Evolutionary conservation across 805 yeast genomes (phyloP), one percentile per base, ranked within the genome.

Genomic region (Nakazawaea ernobii): DNA sequence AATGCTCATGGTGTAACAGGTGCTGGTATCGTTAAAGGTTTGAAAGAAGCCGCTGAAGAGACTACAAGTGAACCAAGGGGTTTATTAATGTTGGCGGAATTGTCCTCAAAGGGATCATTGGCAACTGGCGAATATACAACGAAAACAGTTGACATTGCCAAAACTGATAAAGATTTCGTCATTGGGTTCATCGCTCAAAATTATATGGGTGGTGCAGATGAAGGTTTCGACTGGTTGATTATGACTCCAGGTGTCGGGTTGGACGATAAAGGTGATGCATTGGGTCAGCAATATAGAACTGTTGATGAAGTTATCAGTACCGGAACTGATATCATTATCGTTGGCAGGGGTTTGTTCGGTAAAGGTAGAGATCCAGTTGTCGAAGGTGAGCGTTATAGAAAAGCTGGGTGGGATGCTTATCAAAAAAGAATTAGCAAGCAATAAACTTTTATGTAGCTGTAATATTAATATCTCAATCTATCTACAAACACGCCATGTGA

Each of bases 221-320:
- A 83, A 57, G 94, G 92, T 1, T 91, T 86, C 59, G 99, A 94
- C 68, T 94, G 97, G 97, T 68, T 94, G 36, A 80, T 91, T 49
- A 84, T 94, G 94, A 92, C 99, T 0, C 99, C 99, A 0, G 99
- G 99, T 52, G 99, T 94, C 35, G 98, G 98, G 2, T 75, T 94
- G 45, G 99, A 92, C 61, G 98, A 92, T 61, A 94, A 85, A 64
- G 97, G 98, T 13, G 99, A 94, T 63, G 80, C 84, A 1, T 74
- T 94, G 52, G 99, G 99, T 24, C 99, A 94, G 66, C 98, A 94
- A 67, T 94, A 94, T 67, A 78, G 99, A 65, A 82, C 97, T 5
- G 98, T 92, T 3, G 80, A 79, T 53, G 88, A 86, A 51, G 99
- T 90, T 24, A 73, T 92, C 10, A 61, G 77, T 11, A 79, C 85